These are phyloP conservation scores for Solanum aculeatissimum DNA, from an alignment of 305 asterid species.

Conservation along the genomic window DNA sequence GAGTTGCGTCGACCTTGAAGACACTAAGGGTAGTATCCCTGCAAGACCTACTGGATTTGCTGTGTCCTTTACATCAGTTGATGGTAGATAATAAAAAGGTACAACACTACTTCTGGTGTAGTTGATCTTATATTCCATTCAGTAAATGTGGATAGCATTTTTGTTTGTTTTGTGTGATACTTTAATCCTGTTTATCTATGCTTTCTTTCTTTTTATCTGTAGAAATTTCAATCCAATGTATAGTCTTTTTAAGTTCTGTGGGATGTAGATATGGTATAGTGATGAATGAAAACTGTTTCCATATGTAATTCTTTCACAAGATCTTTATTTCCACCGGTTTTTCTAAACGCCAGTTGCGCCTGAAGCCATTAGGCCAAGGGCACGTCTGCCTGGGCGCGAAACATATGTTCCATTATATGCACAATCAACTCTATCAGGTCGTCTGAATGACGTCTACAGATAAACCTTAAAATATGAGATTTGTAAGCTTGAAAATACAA, in stretches of 20 bases:
- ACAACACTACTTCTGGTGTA: background rate
- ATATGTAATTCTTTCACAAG: background rate
- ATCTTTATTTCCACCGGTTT: background rate
- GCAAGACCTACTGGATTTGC: conserved; percentile 81
- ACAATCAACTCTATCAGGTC: background rate
- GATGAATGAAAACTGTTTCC: background rate
- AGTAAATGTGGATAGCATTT: conserved; percentile 20
- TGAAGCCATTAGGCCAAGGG: background rate
- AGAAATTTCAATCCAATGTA: background rate
- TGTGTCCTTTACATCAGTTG: conserved; percentile 70
- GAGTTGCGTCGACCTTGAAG: conserved; percentile 53
- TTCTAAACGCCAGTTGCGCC: background rate
- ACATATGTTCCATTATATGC: too few relatives aligned
- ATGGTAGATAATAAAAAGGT: conserved; percentile 38
- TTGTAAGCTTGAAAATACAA: background rate
- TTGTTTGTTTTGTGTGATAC: conserved; percentile 5
- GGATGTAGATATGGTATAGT: conserved; percentile 7
- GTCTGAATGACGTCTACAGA: background rate
- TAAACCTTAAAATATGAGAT: background rate
- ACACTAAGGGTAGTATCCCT: conserved; percentile 83
- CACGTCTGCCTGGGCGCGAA: background rate
- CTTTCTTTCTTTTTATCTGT: background rate
- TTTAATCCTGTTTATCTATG: conserved; percentile 1
- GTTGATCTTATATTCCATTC: background rate
- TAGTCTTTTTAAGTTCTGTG: background rate